Percentiles rank a stretch among this genome's conserved stretches.
Evolutionary conservation across 805 yeast genomes (phyloP).

Genomic region (Kodamaea kaohsiungensis): DNA sequence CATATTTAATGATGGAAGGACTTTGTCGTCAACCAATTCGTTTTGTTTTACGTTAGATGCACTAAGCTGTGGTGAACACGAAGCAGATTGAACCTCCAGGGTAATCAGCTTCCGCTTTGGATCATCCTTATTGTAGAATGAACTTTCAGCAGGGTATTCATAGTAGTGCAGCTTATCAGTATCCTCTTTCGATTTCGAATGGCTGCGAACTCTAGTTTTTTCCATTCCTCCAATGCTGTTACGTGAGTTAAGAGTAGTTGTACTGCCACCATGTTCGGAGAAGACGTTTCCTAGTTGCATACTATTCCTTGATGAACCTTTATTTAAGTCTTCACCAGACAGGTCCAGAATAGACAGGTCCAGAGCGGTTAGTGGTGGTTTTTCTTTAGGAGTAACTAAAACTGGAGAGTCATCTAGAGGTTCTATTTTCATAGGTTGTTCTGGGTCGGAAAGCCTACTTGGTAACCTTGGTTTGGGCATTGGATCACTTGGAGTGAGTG

Average conservation of each 20-base stretch:
- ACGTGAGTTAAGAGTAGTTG: background rate
- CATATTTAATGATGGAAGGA: conserved; percentile 4
- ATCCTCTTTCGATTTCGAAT: conserved; percentile 12
- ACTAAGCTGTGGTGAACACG: conserved; percentile 1
- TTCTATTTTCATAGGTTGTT: conserved; percentile 1
- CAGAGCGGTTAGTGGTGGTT: background rate
- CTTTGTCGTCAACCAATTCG: conserved; percentile 6
- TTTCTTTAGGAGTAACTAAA: background rate
- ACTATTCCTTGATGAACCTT: background rate
- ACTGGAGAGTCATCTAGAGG: background rate
- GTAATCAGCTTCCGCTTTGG: background rate
- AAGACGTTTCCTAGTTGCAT: background rate
- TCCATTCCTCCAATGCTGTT: background rate
- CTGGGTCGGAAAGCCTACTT: background rate
- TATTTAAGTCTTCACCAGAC: background rate
- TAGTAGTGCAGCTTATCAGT: conserved; percentile 19
- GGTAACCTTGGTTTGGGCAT: conserved; percentile 13
- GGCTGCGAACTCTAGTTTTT: background rate
- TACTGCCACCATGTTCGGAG: background rate
- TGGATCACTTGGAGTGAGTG: conserved; percentile 21
- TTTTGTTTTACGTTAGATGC: conserved; percentile 10
- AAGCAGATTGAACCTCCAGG: background rate
- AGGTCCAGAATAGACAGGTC: background rate
- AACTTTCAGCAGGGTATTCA: conserved; percentile 24
- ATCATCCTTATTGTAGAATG: conserved; percentile 5